These are phyloP conservation scores for Marchantia polymorpha DNA, from an alignment of 225 moss, liverwort and hornwort species.

Conservation along the genomic window DNA sequence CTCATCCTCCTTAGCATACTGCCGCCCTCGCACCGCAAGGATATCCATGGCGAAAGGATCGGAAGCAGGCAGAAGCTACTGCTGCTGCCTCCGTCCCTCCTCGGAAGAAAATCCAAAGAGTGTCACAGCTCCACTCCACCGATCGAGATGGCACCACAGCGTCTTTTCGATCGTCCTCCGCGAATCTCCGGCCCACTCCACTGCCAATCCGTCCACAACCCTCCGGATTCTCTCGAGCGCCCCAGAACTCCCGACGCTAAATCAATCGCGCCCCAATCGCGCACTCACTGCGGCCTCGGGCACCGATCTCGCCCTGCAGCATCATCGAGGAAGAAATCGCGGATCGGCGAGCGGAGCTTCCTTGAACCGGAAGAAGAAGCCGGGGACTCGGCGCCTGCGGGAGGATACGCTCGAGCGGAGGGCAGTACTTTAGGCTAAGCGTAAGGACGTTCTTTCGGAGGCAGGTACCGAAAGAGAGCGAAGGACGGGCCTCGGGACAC, in stretches of 20 bases:
- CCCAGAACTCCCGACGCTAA: neutral
- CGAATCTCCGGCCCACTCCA: neutral
- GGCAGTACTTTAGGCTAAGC: neutral
- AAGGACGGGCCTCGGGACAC: slow-evolving; percentile 1
- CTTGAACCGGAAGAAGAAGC: neutral
- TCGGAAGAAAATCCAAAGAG: neutral
- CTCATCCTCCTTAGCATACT: slow-evolving; percentile 79
- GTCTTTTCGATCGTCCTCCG: neutral
- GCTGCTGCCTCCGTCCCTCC: neutral
- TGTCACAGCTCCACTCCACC: neutral
- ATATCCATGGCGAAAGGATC: slow-evolving; percentile 62
- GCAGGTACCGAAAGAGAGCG: neutral
- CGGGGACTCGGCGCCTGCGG: neutral
- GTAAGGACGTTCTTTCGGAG: neutral
- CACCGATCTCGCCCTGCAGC: neutral
- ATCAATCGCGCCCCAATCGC: neutral
- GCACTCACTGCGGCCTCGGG: neutral
- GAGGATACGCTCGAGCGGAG: neutral
- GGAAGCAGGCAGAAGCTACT: slow-evolving; percentile 9
- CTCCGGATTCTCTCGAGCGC: neutral
- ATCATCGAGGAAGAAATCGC: neutral
- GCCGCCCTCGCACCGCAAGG: slow-evolving; percentile 54
- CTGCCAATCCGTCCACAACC: neutral
- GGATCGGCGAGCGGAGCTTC: neutral
- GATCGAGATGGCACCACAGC: slow-evolving; percentile 1